Percentiles rank a stretch among this genome's conserved stretches.
phyloP scores from a whole-genome alignment of 2,329 filamentous ascomycete species.

The Monilinia aucupariae region DNA sequence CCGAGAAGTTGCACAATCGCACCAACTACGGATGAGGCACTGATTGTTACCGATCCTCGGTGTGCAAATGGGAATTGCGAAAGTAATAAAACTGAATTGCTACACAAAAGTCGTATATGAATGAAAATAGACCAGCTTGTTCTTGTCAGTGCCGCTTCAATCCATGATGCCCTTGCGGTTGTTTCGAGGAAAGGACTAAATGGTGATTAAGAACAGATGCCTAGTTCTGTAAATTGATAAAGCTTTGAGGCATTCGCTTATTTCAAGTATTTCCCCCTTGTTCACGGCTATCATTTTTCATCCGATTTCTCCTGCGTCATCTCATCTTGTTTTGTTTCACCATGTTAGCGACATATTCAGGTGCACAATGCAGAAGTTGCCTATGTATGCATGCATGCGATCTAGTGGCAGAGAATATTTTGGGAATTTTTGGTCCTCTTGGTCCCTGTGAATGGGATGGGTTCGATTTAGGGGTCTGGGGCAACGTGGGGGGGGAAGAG shows the following conservation, averaged over 20 bases:
- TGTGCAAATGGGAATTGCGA: neutral
- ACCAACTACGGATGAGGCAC: neutral
- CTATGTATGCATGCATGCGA: neutral
- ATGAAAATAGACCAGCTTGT: constrained; percentile 10
- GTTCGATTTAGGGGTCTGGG: neutral
- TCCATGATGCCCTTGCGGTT: neutral
- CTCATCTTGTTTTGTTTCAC: neutral
- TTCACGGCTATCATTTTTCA: neutral
- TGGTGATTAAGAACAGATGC: constrained; percentile 1
- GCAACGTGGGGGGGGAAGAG: neutral
- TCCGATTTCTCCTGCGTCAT: neutral
- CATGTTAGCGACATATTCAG: neutral
- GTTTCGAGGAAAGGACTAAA: constrained; percentile 10
- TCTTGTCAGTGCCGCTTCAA: constrained; percentile 10
- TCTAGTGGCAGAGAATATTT: neutral
- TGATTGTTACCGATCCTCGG: neutral
- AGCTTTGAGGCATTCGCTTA: neutral
- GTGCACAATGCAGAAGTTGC: neutral
- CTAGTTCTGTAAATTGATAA: neutral
- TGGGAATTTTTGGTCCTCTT: neutral
- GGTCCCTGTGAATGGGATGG: neutral
- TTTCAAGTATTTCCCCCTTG: neutral
- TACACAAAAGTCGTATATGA: constrained; percentile 1
- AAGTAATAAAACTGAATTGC: neutral
- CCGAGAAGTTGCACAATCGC: constrained; percentile 1